Conservation (phyloP, 805 yeast species). For the Cyberlindnera suaveolens region DNA sequence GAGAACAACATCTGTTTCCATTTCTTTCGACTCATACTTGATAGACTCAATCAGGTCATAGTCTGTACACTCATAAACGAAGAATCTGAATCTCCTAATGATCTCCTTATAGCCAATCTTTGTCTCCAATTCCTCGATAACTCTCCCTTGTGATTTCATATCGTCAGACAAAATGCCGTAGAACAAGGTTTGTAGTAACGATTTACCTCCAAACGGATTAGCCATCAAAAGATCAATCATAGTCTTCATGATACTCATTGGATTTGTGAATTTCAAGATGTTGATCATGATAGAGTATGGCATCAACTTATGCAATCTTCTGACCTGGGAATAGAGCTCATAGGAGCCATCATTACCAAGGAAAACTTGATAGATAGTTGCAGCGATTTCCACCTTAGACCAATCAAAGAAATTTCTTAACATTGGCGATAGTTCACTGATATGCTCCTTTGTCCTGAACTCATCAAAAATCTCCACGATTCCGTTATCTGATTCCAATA, state of each 20-base stretch:
- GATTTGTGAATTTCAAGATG: conserved; percentile 78
- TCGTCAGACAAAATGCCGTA: conserved; percentile 72
- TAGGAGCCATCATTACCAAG: conserved; percentile 77
- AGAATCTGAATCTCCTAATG: conserved; percentile 25
- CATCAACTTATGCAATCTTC: conserved; percentile 65
- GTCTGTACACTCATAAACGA: conserved; percentile 29
- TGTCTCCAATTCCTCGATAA: conserved; percentile 39
- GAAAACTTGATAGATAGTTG: conserved; percentile 74
- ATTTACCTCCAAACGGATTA: conserved; percentile 63
- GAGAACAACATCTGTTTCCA: conserved; percentile 15
- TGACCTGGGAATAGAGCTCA: conserved; percentile 66
- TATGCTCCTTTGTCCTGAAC: conserved; percentile 45
- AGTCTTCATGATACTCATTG: conserved; percentile 74
- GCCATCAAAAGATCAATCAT: conserved; percentile 78
- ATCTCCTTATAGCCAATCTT: conserved; percentile 27
- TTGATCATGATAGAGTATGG: conserved; percentile 78
- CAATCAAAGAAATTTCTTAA: conserved; percentile 70
- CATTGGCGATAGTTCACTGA: conserved; percentile 58
- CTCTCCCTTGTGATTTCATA: conserved; percentile 52
- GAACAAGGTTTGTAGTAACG: conserved; percentile 69
- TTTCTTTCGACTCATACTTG: conserved; percentile 16
- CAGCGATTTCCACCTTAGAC: conserved; percentile 77
- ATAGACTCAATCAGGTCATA: conserved; percentile 26
- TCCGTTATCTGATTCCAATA: conserved; percentile 48
- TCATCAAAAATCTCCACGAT: conserved; percentile 59